phyloP scores from a whole-genome alignment of 2,329 filamentous ascomycete genomes.

The Periconia macrospinosa region DNA sequence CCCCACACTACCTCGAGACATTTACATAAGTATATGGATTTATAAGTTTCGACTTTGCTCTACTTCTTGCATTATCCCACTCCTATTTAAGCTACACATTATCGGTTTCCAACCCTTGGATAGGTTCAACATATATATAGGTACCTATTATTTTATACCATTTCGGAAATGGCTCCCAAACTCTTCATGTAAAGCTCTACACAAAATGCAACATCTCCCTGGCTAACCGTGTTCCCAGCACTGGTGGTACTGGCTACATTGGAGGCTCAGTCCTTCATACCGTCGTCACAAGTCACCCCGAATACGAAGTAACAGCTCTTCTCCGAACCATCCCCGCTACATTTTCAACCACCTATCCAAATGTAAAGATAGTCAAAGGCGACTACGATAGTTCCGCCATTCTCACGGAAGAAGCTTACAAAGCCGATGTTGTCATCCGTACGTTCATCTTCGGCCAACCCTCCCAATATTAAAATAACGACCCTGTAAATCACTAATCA shows the following conservation, averaged over 20 bases:
- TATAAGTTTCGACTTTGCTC: too few relatives aligned
- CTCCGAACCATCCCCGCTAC: slow-evolving; percentile 44
- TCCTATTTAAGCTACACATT: too few relatives aligned
- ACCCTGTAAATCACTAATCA: not conserved
- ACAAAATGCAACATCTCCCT: not conserved
- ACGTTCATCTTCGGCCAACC: slow-evolving; percentile 3
- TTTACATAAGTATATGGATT: too few relatives aligned
- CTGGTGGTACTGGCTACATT: slow-evolving; percentile 57
- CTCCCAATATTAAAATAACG: not conserved
- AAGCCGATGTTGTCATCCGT: slow-evolving; percentile 55
- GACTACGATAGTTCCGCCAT: slow-evolving; percentile 50
- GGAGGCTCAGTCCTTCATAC: slow-evolving; percentile 56
- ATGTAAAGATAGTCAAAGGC: slow-evolving; percentile 52
- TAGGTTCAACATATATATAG: too few relatives aligned
- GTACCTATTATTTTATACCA: too few relatives aligned
- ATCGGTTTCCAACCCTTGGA: too few relatives aligned
- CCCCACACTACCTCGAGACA: too few relatives aligned
- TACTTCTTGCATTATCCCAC: too few relatives aligned
- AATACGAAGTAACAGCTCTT: slow-evolving; percentile 50
- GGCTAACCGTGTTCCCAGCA: slow-evolving; percentile 37
- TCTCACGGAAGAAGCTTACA: slow-evolving; percentile 48
- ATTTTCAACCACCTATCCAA: slow-evolving; percentile 40
- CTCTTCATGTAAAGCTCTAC: slow-evolving; percentile 29
- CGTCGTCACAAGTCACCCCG: slow-evolving; percentile 49
- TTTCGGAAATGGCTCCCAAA: slow-evolving; percentile 28